Base-by-base conservation (phyloP, 257 asterid genomes). In the Penstemon barbatus region DNA sequence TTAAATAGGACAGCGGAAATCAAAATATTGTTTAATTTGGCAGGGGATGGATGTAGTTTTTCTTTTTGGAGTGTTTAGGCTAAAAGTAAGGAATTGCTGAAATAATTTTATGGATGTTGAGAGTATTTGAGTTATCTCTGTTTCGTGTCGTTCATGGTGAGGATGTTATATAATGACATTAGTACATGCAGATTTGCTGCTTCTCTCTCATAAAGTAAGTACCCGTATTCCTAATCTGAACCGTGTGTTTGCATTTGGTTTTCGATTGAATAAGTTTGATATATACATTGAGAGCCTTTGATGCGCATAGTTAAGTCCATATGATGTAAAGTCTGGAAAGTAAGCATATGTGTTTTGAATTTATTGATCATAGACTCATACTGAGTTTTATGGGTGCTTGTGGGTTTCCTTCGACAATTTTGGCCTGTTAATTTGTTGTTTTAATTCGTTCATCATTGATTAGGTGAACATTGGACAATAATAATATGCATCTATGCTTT, bases 291-390 rank as follows among this genome's bases (percentile, higher is more conserved):
- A 48, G 51, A 18, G 40, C 58, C n/a, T 51, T 63, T 38, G 50
- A 55, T 63, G 70, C 44, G 42, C 64, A 5, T 71, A 63, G 3
- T 37, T 8, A 71, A 42, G 55, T 43, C 13, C 42, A 38, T 57
- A n/a, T 42, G 5, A n/a, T 9, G 43, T 19, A 54, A 50, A 50
- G 62, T 25, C n/a, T 7, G 36, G 25, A 13, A 33, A 3, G 12
- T 56, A 19, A 8, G 4, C 42, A 33, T 7, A 56, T 7, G 13
- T 56, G 8, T 19, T 56, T 12, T 33, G 36, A 41, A 56, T 56
- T 6, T 56, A 7, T 56, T 33, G 5, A n/a, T 19, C n/a, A 19
- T 56, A 56, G 42, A 4, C 8, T 8, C 60, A 55, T 7, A 12
- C 12, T 55, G 33, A 25, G 33, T 1, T 7, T 25, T 56, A 33